Base-by-base conservation (phyloP, 2,329 filamentous ascomycete species). In the Aspergillus clavatus region DNA sequence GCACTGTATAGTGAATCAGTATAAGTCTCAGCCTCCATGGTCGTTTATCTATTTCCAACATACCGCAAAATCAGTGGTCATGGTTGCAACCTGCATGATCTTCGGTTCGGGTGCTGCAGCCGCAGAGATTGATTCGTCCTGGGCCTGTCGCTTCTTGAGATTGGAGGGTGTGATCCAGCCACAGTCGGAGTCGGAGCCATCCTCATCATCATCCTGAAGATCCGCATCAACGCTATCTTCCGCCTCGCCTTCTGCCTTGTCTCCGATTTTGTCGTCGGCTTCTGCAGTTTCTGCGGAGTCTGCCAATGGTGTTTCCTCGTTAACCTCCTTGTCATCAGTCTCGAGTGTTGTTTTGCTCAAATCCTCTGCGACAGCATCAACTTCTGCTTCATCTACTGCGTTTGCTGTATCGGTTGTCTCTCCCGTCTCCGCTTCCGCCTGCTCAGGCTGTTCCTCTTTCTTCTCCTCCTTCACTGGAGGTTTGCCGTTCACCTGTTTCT, bases 81-180 rank as follows among this genome's bases (percentile, higher is more conserved):
- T 84, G 36, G 91, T 83, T n/a, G 89, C 91, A 12, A 87, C 88
- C 68, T 94, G 84, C 56, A 96, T 84, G 10, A 80, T 81, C 50
- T 80, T 79, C 27, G 80, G 75, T 43, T 80, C 75, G 1, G 76
- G 65, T 47, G 74, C 66, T 39, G 76, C 69, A 31, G 76, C 69
- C 16, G 73, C 66, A 1, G 73, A 67, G 5, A 70, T 71, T 18
- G 72, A 69, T 16, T 75, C 70, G 56, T 91, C 83, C 62, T 82
- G 79, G 47, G 80, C 81, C 71, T 93, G 86, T 62, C 88, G 84
- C 63, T 88, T 86, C 64, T 89, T 87, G 54, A 98, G 79, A 70
- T 97, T 98, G 31, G 84, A 84, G 0, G 91, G 89, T 0, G 93
- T 97, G 65, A 97, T 96, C 91, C 91, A 97, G 58, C 86, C 88